Conservation (phyloP, 2,329 filamentous ascomycete genomes). For the Alternaria arborescens region DNA sequence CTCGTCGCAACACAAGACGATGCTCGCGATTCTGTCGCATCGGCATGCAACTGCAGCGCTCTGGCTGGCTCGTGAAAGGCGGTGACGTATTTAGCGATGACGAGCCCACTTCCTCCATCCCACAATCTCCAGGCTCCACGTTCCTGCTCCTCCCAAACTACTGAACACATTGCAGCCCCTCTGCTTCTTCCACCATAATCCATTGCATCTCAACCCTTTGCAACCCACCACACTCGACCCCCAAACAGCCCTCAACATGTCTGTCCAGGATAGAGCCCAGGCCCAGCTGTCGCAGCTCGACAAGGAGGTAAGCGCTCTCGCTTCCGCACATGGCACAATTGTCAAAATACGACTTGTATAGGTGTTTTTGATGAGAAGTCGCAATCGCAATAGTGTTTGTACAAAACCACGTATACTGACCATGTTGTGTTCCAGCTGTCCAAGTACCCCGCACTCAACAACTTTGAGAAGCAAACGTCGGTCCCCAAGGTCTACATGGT, state of each 20-base stretch:
- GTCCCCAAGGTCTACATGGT: constrained; percentile 87
- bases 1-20: constrained; percentile 11
- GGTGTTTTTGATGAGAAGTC: background rate
- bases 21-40: constrained; percentile 7
- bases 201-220: constrained; percentile 10
- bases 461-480: constrained; percentile 83
- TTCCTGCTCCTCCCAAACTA: constrained; percentile 22
- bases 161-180: constrained; percentile 24
- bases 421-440: constrained; percentile 68
- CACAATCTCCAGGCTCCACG: constrained; percentile 38
- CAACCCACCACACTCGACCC: constrained; percentile 12
- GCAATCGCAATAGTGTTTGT: background rate
- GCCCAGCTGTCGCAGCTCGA: constrained; percentile 81
- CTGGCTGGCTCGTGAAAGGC: constrained; percentile 44
- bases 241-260: constrained; percentile 63
- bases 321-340: constrained; percentile 12
- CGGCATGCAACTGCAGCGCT: constrained; percentile 11
- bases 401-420: constrained; percentile 29
- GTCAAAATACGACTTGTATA: constrained; percentile 15
- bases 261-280: constrained; percentile 79
- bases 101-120: constrained; percentile 38
- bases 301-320: constrained; percentile 71
- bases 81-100: constrained; percentile 49
- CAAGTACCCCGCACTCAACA: constrained; percentile 84
- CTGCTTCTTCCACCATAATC: constrained; percentile 13